Evolutionary conservation across 139 green algal species (phyloP).

Genomic region (Chlamydomonas incerta): DNA sequence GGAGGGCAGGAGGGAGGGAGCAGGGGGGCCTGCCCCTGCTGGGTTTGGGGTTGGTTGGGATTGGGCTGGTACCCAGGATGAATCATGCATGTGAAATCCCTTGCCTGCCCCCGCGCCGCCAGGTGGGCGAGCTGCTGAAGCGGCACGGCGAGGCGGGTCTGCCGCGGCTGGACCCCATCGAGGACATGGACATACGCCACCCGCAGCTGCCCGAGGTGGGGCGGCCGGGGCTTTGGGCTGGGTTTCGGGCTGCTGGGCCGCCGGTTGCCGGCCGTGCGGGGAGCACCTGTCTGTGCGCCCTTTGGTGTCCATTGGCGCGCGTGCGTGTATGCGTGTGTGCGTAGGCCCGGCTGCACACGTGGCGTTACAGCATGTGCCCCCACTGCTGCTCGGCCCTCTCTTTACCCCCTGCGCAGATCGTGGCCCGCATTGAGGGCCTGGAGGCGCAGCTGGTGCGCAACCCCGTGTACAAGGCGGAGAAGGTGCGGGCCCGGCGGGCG

Average conservation of each 20-base stretch:
- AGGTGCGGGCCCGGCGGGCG: background rate
- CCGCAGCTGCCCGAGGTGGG: constrained; percentile 58
- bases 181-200: constrained; percentile 88
- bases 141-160: constrained; percentile 57
- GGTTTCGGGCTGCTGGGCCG: too few relatives aligned
- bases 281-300: too few relatives aligned
- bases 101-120: too few relatives aligned
- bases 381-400: too few relatives aligned
- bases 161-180: constrained; percentile 84
- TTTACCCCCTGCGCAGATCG: too few relatives aligned
- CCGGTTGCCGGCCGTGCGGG: too few relatives aligned
- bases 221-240: background rate
- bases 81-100: too few relatives aligned
- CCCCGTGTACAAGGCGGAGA: constrained; percentile 18
- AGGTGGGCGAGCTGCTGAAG: constrained; percentile 25
- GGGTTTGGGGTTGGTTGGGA: too few relatives aligned
- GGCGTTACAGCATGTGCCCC: too few relatives aligned
- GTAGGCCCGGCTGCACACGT: too few relatives aligned
- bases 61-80: too few relatives aligned
- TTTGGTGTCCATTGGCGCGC: too few relatives aligned
- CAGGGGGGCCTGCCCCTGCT: background rate
- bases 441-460: constrained; percentile 60
- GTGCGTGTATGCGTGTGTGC: background rate
- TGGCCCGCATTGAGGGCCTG: constrained; percentile 26
- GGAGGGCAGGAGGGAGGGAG: background rate